These are phyloP conservation scores for Allium sativum DNA, from an alignment of 106 monocot genomes.

Conservation along the genomic window DNA sequence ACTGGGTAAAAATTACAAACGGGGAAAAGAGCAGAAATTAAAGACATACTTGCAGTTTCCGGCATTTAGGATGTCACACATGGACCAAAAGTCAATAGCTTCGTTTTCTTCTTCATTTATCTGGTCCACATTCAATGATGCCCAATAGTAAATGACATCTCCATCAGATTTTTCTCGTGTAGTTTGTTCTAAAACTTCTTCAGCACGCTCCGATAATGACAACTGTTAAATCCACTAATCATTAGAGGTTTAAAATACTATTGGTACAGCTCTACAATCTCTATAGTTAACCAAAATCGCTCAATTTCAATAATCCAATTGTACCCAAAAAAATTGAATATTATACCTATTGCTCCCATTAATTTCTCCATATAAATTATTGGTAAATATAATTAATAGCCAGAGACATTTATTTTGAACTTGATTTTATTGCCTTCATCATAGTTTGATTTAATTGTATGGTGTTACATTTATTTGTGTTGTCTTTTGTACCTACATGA, in stretches of 20 bases:
- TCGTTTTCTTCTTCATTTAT: conserved; percentile 5
- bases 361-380: too few relatives aligned
- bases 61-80: conserved; percentile 73
- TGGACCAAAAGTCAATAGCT: conserved; percentile 60
- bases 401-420: too few relatives aligned
- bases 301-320: too few relatives aligned
- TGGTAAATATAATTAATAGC: too few relatives aligned
- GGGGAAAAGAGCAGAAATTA: not conserved
- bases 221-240: conserved; percentile 33
- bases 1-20: not conserved
- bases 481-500: too few relatives aligned
- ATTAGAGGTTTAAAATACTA: not conserved
- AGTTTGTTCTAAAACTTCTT: conserved; percentile 42
- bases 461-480: too few relatives aligned
- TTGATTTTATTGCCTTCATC: too few relatives aligned
- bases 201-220: conserved; percentile 55
- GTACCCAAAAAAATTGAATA: too few relatives aligned
- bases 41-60: conserved; percentile 71
- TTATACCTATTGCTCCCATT: too few relatives aligned
- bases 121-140: conserved; percentile 27
- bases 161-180: conserved; percentile 32
- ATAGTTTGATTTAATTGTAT: too few relatives aligned
- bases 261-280: too few relatives aligned
- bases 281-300: too few relatives aligned
- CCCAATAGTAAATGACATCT: conserved; percentile 83